These are phyloP conservation scores for Primulina huaijiensis DNA, from an alignment of 257 asterid species.

Conservation along the genomic window DNA sequence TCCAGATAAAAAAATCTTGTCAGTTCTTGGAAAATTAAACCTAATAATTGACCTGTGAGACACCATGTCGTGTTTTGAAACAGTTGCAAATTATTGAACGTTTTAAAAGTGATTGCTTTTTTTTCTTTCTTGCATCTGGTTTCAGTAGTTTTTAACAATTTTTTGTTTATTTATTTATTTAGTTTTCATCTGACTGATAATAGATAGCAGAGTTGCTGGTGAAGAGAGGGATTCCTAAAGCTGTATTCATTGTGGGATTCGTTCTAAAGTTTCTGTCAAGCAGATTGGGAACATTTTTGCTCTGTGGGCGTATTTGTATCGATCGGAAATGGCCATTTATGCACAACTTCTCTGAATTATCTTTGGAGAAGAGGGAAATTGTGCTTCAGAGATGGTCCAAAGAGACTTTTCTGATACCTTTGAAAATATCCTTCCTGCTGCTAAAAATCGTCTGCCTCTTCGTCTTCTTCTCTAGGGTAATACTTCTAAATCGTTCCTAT, in stretches of 20 bases:
- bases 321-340: conserved; percentile 73
- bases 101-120: background rate
- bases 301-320: conserved; percentile 64
- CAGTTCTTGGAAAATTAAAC: background rate
- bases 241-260: conserved; percentile 40
- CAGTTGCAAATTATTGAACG: background rate
- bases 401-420: conserved; percentile 45
- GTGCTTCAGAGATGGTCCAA: conserved; percentile 71
- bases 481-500: background rate
- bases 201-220: conserved; percentile 74
- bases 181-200: too few species aligned
- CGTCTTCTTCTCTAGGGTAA: conserved; percentile 64
- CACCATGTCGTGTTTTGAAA: background rate
- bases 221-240: conserved; percentile 49
- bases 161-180: too few species aligned
- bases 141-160: background rate
- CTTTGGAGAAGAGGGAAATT: conserved; percentile 58
- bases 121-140: background rate
- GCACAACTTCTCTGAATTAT: conserved; percentile 55
- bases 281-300: conserved; percentile 72
- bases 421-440: conserved; percentile 48
- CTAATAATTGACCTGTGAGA: too few species aligned
- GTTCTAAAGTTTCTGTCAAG: conserved; percentile 54
- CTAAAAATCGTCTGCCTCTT: conserved; percentile 46
- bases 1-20: background rate